Conservation (phyloP, 2,329 filamentous ascomycete genomes). For the Aureobasidium uvarum region DNA sequence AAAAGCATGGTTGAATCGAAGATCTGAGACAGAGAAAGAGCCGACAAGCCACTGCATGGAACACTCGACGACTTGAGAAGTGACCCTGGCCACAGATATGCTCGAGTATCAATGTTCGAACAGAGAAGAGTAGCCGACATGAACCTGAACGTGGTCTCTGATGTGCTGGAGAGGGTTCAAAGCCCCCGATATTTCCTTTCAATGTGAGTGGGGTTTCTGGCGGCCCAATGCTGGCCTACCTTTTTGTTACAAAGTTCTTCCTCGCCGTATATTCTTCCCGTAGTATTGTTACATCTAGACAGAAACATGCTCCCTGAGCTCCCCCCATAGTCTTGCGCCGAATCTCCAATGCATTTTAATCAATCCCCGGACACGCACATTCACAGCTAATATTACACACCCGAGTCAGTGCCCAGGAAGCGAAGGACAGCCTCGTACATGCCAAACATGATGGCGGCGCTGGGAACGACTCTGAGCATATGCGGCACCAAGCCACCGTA, state of each 20-base stretch:
- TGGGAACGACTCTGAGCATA: conserved; percentile 85
- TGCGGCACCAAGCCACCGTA: conserved; percentile 93
- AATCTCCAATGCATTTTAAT: conserved; percentile 11
- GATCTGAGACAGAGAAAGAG: background rate
- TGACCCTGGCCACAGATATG: background rate
- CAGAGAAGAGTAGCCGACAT: background rate
- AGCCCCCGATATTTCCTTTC: background rate
- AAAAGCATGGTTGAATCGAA: background rate
- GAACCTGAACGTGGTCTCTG: background rate
- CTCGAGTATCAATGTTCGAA: too few relatives aligned
- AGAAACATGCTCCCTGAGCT: background rate
- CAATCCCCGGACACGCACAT: background rate
- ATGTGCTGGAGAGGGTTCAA: too few relatives aligned
- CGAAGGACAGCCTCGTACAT: conserved; percentile 64
- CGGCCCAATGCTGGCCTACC: background rate
- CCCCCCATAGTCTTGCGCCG: background rate
- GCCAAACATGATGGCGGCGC: conserved; percentile 94
- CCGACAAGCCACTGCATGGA: background rate
- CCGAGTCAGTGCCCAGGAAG: conserved; percentile 47
- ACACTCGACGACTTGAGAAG: background rate
- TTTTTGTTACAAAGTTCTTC: background rate
- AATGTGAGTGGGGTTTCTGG: background rate
- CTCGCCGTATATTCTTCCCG: background rate
- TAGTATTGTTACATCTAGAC: conserved; percentile 12
- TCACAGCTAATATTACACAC: conserved; percentile 31